Base-by-base conservation (phyloP, 306 rosid species). In the Dalbergia cochinchinensis region DNA sequence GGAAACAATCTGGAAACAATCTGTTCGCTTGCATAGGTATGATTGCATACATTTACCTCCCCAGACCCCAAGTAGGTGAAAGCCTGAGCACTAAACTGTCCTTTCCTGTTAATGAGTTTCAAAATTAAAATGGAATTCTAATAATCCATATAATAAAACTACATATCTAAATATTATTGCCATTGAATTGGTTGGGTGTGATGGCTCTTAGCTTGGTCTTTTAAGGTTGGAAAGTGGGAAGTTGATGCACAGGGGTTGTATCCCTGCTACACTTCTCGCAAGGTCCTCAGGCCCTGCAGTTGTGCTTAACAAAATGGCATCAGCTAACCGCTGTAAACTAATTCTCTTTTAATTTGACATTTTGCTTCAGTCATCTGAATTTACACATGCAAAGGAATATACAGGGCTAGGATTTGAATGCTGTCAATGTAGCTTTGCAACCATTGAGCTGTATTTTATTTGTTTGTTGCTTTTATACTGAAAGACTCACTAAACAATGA, bases 181-280 rank as follows among this genome's bases (percentile, higher is more conserved):
- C 31, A 26, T 26, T 26, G 31, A 26, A 26, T 26, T 26, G 31
- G 31, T 26, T 26, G 31, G 58, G 42, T 74, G 65, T 45, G 41
- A 48, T 72, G 35, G 73, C 42, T 35, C 45, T 19, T 60, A 33
- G 67, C 31, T 64, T 44, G 55, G 47, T 71, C 59, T 76, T 18
- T 3, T 71, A 33, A 62, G 48, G 50, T 37, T 60, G 13, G 10
- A 37, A 48, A 69, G 55, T 76, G 10, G 31, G 31, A 26, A 26
- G 31, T 26, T 26, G 16, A 42, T 51, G 13, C 33, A 54, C 34
- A 18, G 34, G 48, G 26, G 7, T 35, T 68, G 22, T 51, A 58
- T 81, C 71, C 50, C 31, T 20, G 78, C 45, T 80, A 7, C 47
- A 57, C 44, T 20, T 7, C 7, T 64, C 67, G 51, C 79, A 41